Conservation (phyloP, 257 asterid genomes). For the Solanum pennellii region DNA sequence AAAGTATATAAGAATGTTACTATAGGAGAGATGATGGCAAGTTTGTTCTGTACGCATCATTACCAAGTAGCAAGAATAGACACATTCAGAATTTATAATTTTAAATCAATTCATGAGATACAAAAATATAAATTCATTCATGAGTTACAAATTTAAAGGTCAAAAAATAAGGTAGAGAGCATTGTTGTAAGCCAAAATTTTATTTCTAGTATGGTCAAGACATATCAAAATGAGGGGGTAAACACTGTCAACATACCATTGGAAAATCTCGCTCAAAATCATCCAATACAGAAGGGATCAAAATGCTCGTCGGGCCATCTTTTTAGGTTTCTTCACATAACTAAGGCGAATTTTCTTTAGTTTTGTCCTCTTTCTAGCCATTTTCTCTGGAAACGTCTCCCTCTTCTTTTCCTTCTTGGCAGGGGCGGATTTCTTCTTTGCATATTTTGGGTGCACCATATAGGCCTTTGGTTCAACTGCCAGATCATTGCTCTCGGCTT, state of each 20-base stretch:
- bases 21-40: not conserved
- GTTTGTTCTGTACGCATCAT: not conserved
- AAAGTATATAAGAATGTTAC: not conserved
- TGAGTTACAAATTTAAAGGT: not conserved
- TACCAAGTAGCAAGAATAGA: not conserved
- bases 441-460: conserved; percentile 67
- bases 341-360: conserved; percentile 66
- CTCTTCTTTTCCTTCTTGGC: conserved; percentile 80
- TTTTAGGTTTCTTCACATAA: conserved; percentile 87
- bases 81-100: not conserved
- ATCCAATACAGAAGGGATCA: conserved; percentile 14
- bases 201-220: not conserved
- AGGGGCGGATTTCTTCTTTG: conserved; percentile 40
- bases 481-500: conserved; percentile 58
- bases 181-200: not conserved
- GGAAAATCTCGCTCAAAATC: not conserved
- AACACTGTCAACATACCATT: not conserved
- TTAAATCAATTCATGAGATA: not conserved
- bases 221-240: not conserved
- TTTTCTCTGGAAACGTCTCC: conserved; percentile 89
- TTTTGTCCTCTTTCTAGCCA: conserved; percentile 82
- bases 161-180: not conserved
- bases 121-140: not conserved
- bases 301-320: conserved; percentile 37
- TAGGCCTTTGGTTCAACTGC: conserved; percentile 55